A percentile compares a stretch with the other conserved stretches of the same genome.
These are phyloP conservation scores for Cydonia oblonga DNA, from an alignment of 331 rosid species.

Conservation along the genomic window DNA sequence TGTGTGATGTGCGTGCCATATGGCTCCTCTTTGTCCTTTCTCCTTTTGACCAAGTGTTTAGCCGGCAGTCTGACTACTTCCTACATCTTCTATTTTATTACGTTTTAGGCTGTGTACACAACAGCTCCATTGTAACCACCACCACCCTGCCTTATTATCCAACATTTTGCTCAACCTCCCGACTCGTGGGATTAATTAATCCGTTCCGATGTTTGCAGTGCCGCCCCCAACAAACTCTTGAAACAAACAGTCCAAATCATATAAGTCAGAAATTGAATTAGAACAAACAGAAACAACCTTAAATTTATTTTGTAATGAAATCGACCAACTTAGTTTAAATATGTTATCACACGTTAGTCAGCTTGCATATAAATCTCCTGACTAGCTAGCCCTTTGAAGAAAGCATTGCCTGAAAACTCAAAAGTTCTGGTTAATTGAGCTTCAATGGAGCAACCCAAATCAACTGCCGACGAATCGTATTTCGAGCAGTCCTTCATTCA, in stretches of 20 bases:
- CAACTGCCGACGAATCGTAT: background rate
- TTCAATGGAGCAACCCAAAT: slow-evolving; percentile 4
- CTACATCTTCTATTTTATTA: background rate
- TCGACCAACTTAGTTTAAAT: background rate
- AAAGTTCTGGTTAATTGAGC: no score
- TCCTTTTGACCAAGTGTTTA: background rate
- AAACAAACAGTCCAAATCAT: background rate
- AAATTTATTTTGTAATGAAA: background rate
- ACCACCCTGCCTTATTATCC: background rate
- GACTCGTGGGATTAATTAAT: background rate
- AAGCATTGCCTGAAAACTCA: no score
- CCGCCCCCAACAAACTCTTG: background rate
- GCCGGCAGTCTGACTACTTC: slow-evolving; percentile 8
- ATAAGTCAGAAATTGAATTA: background rate
- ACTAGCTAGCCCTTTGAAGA: background rate
- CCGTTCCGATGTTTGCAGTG: background rate
- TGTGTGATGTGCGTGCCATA: background rate
- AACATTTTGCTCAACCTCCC: background rate
- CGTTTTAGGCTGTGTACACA: background rate
- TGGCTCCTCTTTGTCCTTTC: background rate
- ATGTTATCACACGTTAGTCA: background rate
- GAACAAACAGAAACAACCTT: no score
- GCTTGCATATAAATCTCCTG: background rate
- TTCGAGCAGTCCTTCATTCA: slow-evolving; percentile 14
- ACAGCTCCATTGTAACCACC: slow-evolving; percentile 1